phyloP scores from a whole-genome alignment of 345 rosid species.

The Eucalyptus microcorys region DNA sequence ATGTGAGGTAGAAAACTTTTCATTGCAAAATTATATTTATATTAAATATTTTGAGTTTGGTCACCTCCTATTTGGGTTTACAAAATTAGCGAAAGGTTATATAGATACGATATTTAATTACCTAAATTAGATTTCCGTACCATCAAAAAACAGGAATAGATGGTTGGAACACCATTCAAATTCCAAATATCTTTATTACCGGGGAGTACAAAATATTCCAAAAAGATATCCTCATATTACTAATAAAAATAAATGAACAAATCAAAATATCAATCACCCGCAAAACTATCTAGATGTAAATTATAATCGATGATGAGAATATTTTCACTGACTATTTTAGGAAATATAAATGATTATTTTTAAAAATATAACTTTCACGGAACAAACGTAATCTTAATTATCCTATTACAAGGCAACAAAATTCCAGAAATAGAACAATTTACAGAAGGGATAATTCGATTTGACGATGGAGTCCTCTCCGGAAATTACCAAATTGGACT shows the following conservation, averaged over 20 bases:
- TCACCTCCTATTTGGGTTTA: not conserved
- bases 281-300: rapidly evolving
- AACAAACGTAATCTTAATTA: no score
- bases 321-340: not conserved
- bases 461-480: not conserved
- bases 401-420: not conserved
- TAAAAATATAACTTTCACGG: no score
- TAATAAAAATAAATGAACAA: no score
- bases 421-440: not conserved
- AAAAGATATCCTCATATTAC: no score
- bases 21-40: not conserved
- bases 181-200: not conserved
- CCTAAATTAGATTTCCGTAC: not conserved
- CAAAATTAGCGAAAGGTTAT: not conserved
- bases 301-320: rapidly evolving
- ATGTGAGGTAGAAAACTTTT: not conserved
- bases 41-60: not conserved
- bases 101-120: not conserved
- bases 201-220: not conserved
- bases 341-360: no score
- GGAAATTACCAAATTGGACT: not conserved
- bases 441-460: not conserved
- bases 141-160: no score
- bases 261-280: rapidly evolving
- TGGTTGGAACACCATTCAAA: no score